Percentiles rank a stretch among this genome's conserved stretches.
These are phyloP conservation scores for Penicillium roqueforti DNA, from an alignment of 495 filamentous ascomycete species.

Conservation along the genomic window DNA sequence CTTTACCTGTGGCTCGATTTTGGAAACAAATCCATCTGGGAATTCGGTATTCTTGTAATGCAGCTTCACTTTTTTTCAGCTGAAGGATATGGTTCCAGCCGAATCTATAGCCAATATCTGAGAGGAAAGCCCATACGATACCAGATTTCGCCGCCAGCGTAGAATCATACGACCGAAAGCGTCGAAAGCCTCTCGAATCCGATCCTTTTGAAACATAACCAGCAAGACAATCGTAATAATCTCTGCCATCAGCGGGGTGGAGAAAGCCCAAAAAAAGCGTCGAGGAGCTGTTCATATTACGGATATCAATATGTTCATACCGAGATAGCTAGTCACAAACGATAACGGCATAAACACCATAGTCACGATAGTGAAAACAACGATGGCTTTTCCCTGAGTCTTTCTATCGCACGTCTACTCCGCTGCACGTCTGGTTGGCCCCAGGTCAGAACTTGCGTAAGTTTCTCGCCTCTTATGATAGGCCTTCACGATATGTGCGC, in stretches of 20 bases:
- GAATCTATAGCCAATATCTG: not conserved
- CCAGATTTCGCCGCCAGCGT: not conserved
- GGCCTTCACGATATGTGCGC: too few relatives aligned
- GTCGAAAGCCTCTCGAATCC: too few relatives aligned
- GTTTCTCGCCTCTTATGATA: too few relatives aligned
- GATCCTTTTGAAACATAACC: too few relatives aligned
- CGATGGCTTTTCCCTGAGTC: slow-evolving; percentile 29
- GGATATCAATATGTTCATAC: slow-evolving; percentile 49
- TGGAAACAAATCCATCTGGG: not conserved
- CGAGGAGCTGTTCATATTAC: slow-evolving; percentile 45
- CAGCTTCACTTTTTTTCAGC: not conserved
- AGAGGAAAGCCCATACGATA: not conserved
- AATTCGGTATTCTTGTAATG: not conserved
- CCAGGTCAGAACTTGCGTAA: too few relatives aligned
- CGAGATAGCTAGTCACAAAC: slow-evolving; percentile 36
- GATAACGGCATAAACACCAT: slow-evolving; percentile 44
- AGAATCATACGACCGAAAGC: too few relatives aligned
- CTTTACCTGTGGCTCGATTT: not conserved
- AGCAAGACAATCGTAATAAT: too few relatives aligned
- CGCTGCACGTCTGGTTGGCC: too few relatives aligned
- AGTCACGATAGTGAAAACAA: slow-evolving; percentile 40
- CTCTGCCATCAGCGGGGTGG: slow-evolving; percentile 37
- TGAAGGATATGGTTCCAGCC: not conserved
- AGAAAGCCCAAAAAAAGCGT: slow-evolving; percentile 48
- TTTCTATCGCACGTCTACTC: slow-evolving; percentile 9